phyloP scores from a whole-genome alignment of 2,329 filamentous ascomycete genomes.

The Trichophyton verrucosum region DNA sequence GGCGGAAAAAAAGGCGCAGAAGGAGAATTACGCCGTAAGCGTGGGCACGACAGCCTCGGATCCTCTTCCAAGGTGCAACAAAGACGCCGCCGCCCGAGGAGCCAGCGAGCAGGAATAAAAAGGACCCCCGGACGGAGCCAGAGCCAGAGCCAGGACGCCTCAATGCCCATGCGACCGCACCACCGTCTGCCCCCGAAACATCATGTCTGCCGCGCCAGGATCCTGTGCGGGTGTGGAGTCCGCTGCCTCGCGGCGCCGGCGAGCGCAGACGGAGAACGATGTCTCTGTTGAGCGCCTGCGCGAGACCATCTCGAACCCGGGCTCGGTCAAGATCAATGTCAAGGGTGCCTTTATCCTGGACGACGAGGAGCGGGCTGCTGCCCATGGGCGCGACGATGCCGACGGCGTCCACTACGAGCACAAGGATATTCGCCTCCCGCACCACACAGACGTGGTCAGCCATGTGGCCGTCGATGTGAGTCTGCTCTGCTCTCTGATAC shows the following conservation, averaged over 20 bases:
- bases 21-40: slow-evolving; percentile 37
- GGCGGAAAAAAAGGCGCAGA: slow-evolving; percentile 24
- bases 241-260: slow-evolving; percentile 14
- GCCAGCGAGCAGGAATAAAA: background rate
- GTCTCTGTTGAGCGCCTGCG: slow-evolving; percentile 21
- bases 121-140: background rate
- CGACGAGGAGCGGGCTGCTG: slow-evolving; percentile 54
- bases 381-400: slow-evolving; percentile 27
- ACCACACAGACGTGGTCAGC: slow-evolving; percentile 89
- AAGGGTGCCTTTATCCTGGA: slow-evolving; percentile 94
- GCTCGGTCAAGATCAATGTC: slow-evolving; percentile 84
- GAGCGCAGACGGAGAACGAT: slow-evolving; percentile 18
- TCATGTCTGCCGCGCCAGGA: slow-evolving; percentile 24
- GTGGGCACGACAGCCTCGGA: slow-evolving; percentile 26
- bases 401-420: slow-evolving; percentile 58
- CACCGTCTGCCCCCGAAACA: background rate
- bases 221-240: slow-evolving; percentile 14
- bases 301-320: slow-evolving; percentile 45
- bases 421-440: slow-evolving; percentile 88
- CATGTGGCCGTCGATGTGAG: slow-evolving; percentile 92
- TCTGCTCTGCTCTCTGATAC: slow-evolving; percentile 13
- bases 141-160: background rate
- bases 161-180: slow-evolving; percentile 1
- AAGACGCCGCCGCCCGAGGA: too few species aligned
- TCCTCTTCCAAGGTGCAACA: background rate